Conservation (phyloP, 139 green algal genomes). For the Axilococcus clingmanii region DNA sequence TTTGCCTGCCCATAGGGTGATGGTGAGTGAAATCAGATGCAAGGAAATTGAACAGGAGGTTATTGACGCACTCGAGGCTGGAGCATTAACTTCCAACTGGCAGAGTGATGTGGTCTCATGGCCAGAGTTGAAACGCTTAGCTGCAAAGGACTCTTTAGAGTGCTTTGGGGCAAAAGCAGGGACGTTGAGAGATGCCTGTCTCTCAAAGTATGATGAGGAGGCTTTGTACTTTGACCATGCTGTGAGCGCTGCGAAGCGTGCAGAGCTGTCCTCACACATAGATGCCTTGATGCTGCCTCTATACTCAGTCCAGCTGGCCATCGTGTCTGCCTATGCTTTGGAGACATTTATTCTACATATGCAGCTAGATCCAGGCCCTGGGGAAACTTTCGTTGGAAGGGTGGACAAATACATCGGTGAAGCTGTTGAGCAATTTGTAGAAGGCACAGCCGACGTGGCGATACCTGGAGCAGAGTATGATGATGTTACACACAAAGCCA, state of each 20-base stretch:
- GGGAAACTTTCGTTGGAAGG: conserved; percentile 12
- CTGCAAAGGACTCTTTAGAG: conserved; percentile 27
- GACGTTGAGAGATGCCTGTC: conserved; percentile 33
- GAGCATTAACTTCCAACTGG: conserved; percentile 56
- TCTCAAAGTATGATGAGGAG: conserved; percentile 73
- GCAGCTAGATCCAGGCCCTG: background rate
- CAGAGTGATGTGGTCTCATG: conserved; percentile 47
- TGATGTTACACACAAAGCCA: too few species aligned
- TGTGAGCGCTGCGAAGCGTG: conserved; percentile 50
- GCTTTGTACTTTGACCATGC: conserved; percentile 75
- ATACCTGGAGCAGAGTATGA: conserved; percentile 16
- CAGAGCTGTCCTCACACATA: conserved; percentile 51
- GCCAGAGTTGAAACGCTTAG: conserved; percentile 32
- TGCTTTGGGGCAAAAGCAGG: conserved; percentile 46
- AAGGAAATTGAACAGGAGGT: too few species aligned
- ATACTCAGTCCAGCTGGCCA: conserved; percentile 43
- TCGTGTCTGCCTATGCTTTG: conserved; percentile 29
- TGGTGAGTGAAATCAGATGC: conserved; percentile 96
- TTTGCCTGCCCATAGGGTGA: conserved; percentile 94
- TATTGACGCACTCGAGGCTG: too few species aligned
- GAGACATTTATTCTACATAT: conserved; percentile 18
- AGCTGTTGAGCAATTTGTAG: conserved; percentile 27
- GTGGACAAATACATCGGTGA: conserved; percentile 4
- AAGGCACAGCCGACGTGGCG: conserved; percentile 5
- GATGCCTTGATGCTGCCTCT: conserved; percentile 25